These are phyloP conservation scores for Fusarium marasasianum DNA, from an alignment of 2,329 filamentous ascomycete genomes.

Conservation along the genomic window DNA sequence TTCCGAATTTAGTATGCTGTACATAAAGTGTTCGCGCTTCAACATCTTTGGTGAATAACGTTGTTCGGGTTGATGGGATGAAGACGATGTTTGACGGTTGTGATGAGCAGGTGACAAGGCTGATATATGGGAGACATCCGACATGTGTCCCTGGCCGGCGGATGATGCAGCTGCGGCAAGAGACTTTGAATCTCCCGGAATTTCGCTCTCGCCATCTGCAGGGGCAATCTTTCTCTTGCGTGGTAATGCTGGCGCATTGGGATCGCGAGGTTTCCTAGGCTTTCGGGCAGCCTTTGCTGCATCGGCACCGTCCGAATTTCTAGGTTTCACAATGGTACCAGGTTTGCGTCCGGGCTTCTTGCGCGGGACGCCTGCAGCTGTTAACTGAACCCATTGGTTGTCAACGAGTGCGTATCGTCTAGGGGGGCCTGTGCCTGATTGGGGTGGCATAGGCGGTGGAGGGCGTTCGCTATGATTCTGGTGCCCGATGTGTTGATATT, in stretches of 20 bases:
- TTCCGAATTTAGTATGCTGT: constrained; percentile 65
- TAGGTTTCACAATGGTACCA: constrained; percentile 62
- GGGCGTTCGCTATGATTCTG: constrained; percentile 32
- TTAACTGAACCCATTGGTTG: constrained; percentile 59
- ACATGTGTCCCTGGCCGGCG: constrained; percentile 34
- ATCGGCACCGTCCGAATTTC: constrained; percentile 51
- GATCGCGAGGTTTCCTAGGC: constrained; percentile 66
- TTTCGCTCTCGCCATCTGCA: constrained; percentile 51
- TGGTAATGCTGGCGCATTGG: constrained; percentile 64
- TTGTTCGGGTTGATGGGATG: constrained; percentile 41
- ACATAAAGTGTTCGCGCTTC: constrained; percentile 65
- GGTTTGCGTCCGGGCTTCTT: constrained; percentile 74
- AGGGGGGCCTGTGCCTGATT: constrained; percentile 37
- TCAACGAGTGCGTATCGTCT: constrained; percentile 50
- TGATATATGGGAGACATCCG: constrained; percentile 38
- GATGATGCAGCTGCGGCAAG: constrained; percentile 44
- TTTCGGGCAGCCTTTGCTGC: constrained; percentile 58
- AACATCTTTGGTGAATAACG: constrained; percentile 57
- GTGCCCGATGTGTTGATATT: constrained; percentile 36
- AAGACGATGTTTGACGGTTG: constrained; percentile 43
- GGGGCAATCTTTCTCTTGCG: constrained; percentile 64
- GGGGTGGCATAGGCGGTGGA: constrained; percentile 36
- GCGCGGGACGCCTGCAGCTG: constrained; percentile 65
- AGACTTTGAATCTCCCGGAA: constrained; percentile 48
- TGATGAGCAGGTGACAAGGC: constrained; percentile 42